Conservation (phyloP, 768 basidiomycete species). For the Boletus patriciae region DNA sequence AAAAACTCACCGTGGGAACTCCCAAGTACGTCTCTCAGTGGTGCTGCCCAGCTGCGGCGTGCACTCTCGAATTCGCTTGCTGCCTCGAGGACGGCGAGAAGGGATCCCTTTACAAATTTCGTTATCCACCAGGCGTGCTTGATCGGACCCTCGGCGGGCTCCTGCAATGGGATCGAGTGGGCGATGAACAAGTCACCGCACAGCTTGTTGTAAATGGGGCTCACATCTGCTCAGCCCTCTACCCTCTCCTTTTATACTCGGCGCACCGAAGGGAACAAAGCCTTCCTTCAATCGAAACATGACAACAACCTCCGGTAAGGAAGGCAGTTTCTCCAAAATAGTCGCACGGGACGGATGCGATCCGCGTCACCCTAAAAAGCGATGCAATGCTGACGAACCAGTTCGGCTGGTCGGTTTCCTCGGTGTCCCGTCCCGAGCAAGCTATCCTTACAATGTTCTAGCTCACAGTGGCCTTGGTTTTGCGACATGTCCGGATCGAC, state of each 20-base stretch:
- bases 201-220: constrained; percentile 8
- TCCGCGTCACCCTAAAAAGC: constrained; percentile 16
- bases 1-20: constrained; percentile 36
- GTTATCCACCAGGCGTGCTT: constrained; percentile 23
- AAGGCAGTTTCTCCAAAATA: constrained; percentile 14
- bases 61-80: constrained; percentile 31
- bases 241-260: constrained; percentile 23
- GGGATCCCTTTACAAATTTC: constrained; percentile 19
- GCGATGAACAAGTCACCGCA: constrained; percentile 5
- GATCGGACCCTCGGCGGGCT: constrained; percentile 22
- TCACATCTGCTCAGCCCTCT: not conserved
- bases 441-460: not conserved
- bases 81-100: constrained; percentile 36
- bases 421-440: constrained; percentile 4
- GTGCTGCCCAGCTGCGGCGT: constrained; percentile 10
- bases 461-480: not conserved
- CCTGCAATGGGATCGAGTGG: constrained; percentile 14
- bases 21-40: constrained; percentile 13
- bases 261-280: constrained; percentile 4
- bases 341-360: constrained; percentile 9
- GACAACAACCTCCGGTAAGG: constrained; percentile 17
- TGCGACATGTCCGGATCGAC: constrained; percentile 31
- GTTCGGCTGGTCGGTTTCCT: constrained; percentile 17
- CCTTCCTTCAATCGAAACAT: not conserved
- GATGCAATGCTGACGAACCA: constrained; percentile 14